Base-by-base conservation (phyloP, 139 green algal genomes). In the Mychonastes homosphaera region DNA sequence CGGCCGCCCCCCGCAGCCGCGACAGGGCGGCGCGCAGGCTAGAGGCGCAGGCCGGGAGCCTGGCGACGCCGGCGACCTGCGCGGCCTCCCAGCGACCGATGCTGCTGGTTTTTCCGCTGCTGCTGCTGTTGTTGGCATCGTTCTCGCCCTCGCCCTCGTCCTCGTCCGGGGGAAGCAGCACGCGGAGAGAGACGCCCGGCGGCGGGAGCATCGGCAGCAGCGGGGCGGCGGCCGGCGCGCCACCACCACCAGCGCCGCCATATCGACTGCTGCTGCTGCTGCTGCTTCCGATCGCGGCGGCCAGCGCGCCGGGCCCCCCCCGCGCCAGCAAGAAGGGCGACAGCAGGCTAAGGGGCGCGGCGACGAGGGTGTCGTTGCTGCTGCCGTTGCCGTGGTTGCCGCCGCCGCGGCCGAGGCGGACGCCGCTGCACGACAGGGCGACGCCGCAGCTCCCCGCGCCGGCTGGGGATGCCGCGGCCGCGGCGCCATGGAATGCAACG, bases 231-330 rank as follows among this genome's bases (percentile, higher is more conserved):
- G 26, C 6, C 23, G 44, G 50, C 0, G 57, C 9, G 32, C 29
- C 8, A 0, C 27, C 50, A 15, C 8, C 32, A 7, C n/a, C 50
- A 15, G 35, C 18, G 2, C 23, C 21, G 28, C 52, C 61, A n/a
- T 57, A 47, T 30, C 50, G 45, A 34, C 5, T n/a, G 7, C 35
- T 62, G 39, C 49, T 45, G 36, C 60, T 59, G 60, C 38, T 67
- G 59, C 49, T 67, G 59, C 59, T 67, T 48, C 59, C 59, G 53
- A n/a, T 49, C 18, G 23, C 4, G 27, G 30, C 19, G 18, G 47
- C 30, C 29, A 45, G 41, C 38, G 38, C 30, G 16, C 39, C 30
- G 13, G 45, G 21, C 9, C 21, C 19, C 15, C 63, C 36, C 27
- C 13, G 46, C 19, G 23, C 7, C 33, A 65, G 50, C 5, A 71